phyloP scores from a whole-genome alignment of 139 green algal species.

The Yamagishiella unicocca region DNA sequence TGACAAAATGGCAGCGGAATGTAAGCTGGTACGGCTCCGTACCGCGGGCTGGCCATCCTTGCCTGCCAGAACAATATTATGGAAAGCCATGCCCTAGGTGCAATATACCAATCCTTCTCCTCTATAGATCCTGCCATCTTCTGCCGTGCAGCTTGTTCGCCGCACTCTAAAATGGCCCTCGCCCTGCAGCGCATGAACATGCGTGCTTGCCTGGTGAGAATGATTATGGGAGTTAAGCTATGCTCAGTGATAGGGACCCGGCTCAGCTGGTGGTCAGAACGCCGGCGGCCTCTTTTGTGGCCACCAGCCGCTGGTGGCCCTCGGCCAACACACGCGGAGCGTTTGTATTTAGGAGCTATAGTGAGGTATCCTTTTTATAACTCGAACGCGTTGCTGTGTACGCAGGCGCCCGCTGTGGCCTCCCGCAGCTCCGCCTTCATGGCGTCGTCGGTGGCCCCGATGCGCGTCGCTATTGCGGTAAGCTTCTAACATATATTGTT shows the following conservation, averaged over 20 bases:
- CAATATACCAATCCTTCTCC: no score
- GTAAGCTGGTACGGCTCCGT: no score
- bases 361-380: no score
- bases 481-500: conserved; percentile 7
- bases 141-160: background rate
- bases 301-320: background rate
- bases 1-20: no score
- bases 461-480: conserved; percentile 42
- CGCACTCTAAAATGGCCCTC: conserved; percentile 22
- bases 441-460: conserved; percentile 37
- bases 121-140: background rate
- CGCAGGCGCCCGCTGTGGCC: conserved; percentile 14
- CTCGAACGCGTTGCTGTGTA: background rate
- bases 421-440: conserved; percentile 54
- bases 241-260: no score
- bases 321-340: no score
- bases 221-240: background rate
- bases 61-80: no score
- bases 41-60: no score
- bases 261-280: background rate
- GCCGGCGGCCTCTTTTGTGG: conserved; percentile 1
- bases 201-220: conserved; percentile 15
- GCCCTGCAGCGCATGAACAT: conserved; percentile 37
- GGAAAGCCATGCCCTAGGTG: no score
- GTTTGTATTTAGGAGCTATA: no score